These are phyloP conservation scores for Geranomyces variabilis DNA, from an alignment of 192 early-diverging fungal genomes.

Conservation along the genomic window DNA sequence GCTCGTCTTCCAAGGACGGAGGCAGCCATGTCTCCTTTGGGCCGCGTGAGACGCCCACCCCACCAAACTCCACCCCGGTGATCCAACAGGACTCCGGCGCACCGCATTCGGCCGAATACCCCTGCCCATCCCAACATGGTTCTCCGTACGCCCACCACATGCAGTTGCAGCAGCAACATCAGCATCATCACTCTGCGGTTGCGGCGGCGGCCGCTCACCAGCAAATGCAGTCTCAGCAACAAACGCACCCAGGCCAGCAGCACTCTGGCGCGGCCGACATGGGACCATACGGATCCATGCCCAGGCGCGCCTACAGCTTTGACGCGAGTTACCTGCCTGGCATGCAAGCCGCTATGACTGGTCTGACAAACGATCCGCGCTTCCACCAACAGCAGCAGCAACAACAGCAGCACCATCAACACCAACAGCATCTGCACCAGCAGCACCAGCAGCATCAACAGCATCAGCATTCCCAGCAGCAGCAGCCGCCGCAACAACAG, in stretches of 20 bases:
- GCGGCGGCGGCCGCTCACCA: not conserved
- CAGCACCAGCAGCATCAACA: too few relatives aligned
- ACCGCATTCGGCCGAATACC: conserved; percentile 7
- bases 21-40: not conserved
- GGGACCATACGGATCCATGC: not conserved
- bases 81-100: not conserved
- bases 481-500: too few relatives aligned
- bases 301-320: conserved; percentile 25
- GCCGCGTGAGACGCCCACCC: conserved; percentile 2
- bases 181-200: not conserved
- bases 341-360: conserved; percentile 9
- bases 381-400: conserved; percentile 8
- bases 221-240: not conserved
- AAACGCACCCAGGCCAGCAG: not conserved
- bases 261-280: not conserved
- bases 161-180: conserved; percentile 14
- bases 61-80: not conserved
- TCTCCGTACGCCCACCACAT: conserved; percentile 3
- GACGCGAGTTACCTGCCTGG: conserved; percentile 25
- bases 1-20: not conserved
- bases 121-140: not conserved
- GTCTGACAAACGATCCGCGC: not conserved
- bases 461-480: too few relatives aligned
- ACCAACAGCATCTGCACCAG: too few relatives aligned
- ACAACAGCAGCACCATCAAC: too few relatives aligned